Evolutionary conservation across 768 basidiomycete genomes (phyloP).

Genomic region (Mycena vulgaris): DNA sequence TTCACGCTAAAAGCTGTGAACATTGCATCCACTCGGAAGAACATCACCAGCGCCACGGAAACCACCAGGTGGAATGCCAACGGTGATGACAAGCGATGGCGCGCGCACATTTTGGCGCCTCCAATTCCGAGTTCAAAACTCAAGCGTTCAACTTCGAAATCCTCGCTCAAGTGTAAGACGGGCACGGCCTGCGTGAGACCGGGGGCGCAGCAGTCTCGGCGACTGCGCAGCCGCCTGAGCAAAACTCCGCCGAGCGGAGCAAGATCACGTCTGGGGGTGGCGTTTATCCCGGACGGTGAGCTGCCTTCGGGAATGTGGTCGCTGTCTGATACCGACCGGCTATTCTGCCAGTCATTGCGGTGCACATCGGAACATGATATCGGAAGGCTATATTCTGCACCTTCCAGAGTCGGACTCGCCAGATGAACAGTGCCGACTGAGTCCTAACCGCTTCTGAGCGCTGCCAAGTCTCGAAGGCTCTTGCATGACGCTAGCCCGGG

Average conservation of each 20-base stretch:
- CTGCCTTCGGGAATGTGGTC: background rate
- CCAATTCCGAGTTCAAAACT: too few species aligned
- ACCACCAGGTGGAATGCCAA: background rate
- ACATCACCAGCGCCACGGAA: background rate
- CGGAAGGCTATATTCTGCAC: too few species aligned
- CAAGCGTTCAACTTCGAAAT: too few species aligned
- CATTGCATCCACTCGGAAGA: background rate
- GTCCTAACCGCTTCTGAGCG: too few species aligned
- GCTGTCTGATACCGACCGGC: background rate
- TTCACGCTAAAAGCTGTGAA: background rate
- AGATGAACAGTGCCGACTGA: too few species aligned
- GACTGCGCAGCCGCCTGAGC: background rate
- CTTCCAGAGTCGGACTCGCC: too few species aligned
- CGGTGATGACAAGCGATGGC: background rate
- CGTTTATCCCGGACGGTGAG: background rate
- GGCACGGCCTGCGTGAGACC: slow-evolving; percentile 15
- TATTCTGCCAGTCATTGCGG: background rate
- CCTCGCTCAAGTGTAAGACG: too few species aligned
- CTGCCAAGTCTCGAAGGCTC: too few species aligned
- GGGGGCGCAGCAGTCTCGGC: slow-evolving; percentile 5
- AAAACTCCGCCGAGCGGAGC: background rate
- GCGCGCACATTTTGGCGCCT: too few species aligned
- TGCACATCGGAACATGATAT: background rate
- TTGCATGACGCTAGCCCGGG: too few species aligned
- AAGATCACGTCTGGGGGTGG: background rate